Evolutionary conservation across 345 rosid species (phyloP).

Genomic region (Lepidium didymum): DNA sequence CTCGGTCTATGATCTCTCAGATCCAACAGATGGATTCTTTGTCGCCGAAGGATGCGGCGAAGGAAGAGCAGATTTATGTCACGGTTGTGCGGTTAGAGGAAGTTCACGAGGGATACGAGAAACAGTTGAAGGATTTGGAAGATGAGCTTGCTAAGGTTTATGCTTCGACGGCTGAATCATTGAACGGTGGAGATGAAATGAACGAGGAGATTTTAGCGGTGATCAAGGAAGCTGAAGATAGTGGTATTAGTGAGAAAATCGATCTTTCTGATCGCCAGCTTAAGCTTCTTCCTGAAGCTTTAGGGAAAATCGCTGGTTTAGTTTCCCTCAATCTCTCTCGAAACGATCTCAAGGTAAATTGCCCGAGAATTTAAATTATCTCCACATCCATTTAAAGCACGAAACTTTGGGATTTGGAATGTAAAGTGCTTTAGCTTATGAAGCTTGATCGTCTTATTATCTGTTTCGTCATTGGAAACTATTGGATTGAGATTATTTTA

Average conservation of each 20-base stretch:
- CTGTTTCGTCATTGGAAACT: neutral
- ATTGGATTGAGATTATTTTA: no score
- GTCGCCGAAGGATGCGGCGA: constrained; percentile 44
- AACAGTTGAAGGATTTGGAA: constrained; percentile 60
- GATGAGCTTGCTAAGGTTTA: constrained; percentile 47
- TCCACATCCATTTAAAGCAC: neutral
- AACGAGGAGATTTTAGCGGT: constrained; percentile 48
- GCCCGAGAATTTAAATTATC: neutral
- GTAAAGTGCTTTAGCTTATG: neutral
- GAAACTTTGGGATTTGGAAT: neutral
- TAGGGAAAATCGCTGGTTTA: constrained; percentile 53
- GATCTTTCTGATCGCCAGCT: constrained; percentile 56
- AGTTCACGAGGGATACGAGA: constrained; percentile 57
- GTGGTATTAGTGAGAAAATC: constrained; percentile 41
- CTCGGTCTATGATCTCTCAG: constrained; percentile 51
- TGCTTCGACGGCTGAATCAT: constrained; percentile 30
- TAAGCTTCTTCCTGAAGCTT: constrained; percentile 66
- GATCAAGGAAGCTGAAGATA: constrained; percentile 35
- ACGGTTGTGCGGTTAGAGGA: constrained; percentile 58
- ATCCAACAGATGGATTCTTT: constrained; percentile 36
- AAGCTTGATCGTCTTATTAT: neutral
- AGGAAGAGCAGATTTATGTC: constrained; percentile 43
- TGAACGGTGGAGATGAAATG: constrained; percentile 25
- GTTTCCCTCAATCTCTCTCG: constrained; percentile 57
- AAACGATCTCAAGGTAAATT: constrained; percentile 62